Conservation (phyloP, 257 asterid species). For the Verbena officinalis region DNA sequence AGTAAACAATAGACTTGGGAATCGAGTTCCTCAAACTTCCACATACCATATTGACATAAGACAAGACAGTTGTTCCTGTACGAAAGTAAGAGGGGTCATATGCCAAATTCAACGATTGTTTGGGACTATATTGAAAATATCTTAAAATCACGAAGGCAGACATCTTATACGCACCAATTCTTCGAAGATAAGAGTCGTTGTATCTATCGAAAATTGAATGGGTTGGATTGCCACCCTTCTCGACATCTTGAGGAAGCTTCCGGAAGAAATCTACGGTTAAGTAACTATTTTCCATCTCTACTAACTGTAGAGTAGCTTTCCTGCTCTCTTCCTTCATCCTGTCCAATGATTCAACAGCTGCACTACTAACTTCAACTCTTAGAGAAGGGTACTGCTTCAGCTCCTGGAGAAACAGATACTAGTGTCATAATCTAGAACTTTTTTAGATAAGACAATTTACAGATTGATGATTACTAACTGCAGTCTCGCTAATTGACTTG, state of each 20-base stretch:
- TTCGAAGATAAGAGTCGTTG: constrained; percentile 87
- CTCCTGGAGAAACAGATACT: constrained; percentile 58
- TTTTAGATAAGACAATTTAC: not conserved
- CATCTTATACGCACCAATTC: constrained; percentile 63
- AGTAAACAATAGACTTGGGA: constrained; percentile 92
- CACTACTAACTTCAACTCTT: constrained; percentile 80
- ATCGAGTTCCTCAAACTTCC: constrained; percentile 89
- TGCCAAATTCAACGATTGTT: constrained; percentile 3
- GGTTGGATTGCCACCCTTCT: constrained; percentile 99
- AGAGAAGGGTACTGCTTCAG: constrained; percentile 96
- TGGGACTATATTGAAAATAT: not conserved
- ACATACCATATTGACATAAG: constrained; percentile 96
- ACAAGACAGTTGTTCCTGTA: constrained; percentile 88
- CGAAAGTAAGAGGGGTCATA: not conserved
- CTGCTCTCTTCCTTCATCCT: constrained; percentile 97
- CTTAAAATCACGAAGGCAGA: constrained; percentile 1
- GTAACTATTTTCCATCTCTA: constrained; percentile 94
- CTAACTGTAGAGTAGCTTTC: constrained; percentile 89
- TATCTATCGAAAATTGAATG: constrained; percentile 96
- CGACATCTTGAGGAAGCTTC: constrained; percentile 98
- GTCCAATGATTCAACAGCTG: constrained; percentile 89
- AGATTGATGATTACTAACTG: constrained; percentile 43
- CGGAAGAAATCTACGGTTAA: constrained; percentile 94
- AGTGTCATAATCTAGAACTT: not conserved
- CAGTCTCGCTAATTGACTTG: constrained; percentile 85